These are phyloP conservation scores for Mycena vitilis DNA, from an alignment of 768 basidiomycete species.

Conservation along the genomic window DNA sequence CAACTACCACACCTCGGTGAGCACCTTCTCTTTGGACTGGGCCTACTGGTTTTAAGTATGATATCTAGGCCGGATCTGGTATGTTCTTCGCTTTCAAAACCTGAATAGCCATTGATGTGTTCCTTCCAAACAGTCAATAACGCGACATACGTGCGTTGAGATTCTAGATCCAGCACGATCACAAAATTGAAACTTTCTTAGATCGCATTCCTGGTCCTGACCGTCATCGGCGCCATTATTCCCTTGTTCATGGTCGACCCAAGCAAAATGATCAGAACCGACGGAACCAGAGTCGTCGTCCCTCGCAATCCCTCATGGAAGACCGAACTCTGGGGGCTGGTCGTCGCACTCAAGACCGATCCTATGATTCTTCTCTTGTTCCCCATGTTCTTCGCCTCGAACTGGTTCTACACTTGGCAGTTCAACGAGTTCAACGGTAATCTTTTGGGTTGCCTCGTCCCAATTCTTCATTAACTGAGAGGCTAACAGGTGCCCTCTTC, in stretches of 20 bases:
- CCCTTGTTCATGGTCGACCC: slow-evolving; percentile 82
- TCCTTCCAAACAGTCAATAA: slow-evolving; percentile 62
- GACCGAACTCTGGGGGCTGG: slow-evolving; percentile 77
- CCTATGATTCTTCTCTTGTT: slow-evolving; percentile 80
- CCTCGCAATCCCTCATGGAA: slow-evolving; percentile 83
- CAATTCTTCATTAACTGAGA: not conserved
- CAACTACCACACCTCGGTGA: slow-evolving; percentile 72
- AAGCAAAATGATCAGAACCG: slow-evolving; percentile 75
- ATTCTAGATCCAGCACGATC: not conserved
- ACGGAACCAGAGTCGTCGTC: slow-evolving; percentile 74
- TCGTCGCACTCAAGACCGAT: slow-evolving; percentile 74
- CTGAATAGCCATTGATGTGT: slow-evolving; percentile 1
- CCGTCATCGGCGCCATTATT: slow-evolving; percentile 72
- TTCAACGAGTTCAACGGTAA: slow-evolving; percentile 80
- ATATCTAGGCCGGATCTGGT: slow-evolving; percentile 56
- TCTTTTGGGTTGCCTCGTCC: not conserved
- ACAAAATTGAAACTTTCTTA: slow-evolving; percentile 42
- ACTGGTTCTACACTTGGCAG: slow-evolving; percentile 92
- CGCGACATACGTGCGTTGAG: slow-evolving; percentile 74
- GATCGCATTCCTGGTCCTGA: slow-evolving; percentile 83
- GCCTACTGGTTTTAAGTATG: slow-evolving; percentile 20
- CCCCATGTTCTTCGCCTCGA: slow-evolving; percentile 88
- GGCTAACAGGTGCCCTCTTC: slow-evolving; percentile 63
- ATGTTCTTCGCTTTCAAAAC: slow-evolving; percentile 34
- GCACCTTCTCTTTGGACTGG: slow-evolving; percentile 5